Percentiles rank a stretch among this genome's conserved stretches.
Conservation (phyloP, 257 asterid genomes). For the Paraleonurus japonicus region DNA sequence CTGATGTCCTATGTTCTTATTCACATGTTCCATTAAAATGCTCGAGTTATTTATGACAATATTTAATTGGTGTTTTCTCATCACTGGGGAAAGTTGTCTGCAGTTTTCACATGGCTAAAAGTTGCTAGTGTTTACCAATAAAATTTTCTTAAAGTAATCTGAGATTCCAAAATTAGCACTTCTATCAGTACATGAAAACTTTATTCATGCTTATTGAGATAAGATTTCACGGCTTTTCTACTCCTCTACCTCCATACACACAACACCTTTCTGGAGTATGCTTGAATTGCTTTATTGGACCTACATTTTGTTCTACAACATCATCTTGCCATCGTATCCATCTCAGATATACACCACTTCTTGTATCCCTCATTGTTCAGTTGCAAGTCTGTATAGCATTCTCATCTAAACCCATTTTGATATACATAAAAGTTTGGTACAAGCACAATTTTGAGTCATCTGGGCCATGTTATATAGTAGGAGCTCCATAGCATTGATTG, state of each 20-base stretch:
- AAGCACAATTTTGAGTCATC: neutral
- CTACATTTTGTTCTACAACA: neutral
- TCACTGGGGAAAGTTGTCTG: neutral
- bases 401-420: neutral
- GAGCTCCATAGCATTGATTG: neutral
- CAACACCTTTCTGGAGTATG: neutral
- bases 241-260: neutral
- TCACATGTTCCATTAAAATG: neutral
- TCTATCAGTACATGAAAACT: neutral
- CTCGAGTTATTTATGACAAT: neutral
- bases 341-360: neutral
- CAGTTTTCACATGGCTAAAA: neutral
- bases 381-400: neutral
- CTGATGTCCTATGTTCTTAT: neutral
- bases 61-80: neutral
- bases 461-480: neutral
- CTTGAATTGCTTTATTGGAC: neutral
- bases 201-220: constrained; percentile 4
- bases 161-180: neutral
- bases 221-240: neutral
- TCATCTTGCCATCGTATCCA: neutral
- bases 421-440: neutral
- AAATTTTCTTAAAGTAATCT: neutral
- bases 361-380: neutral
- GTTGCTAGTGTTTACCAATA: neutral